Conservation (phyloP, 148 eudicot species). For the Gaultheria prostrata region DNA sequence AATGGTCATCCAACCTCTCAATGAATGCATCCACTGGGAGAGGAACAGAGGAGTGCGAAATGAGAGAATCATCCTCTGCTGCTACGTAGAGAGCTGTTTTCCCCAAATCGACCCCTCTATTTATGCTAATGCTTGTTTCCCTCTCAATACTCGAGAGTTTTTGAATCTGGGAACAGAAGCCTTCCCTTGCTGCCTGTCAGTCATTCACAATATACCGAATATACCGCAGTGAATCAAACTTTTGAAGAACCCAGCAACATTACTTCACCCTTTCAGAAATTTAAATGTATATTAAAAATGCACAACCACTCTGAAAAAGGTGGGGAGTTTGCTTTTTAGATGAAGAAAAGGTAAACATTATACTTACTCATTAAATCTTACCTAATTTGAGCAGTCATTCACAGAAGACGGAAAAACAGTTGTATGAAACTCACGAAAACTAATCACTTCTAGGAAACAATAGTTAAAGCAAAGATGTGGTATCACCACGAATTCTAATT, state of each 20-base stretch:
- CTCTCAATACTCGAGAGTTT: conserved; percentile 65
- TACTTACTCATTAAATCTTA: background rate
- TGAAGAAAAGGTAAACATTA: background rate
- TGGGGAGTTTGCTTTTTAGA: background rate
- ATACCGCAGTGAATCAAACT: background rate
- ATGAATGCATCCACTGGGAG: conserved; percentile 86
- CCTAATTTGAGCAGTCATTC: background rate
- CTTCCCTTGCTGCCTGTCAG: conserved; percentile 68
- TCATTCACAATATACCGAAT: conserved; percentile 13
- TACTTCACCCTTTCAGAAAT: conserved; percentile 4
- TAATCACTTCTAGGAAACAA: background rate
- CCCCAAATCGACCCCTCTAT: conserved; percentile 66
- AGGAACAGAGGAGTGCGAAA: conserved; percentile 88
- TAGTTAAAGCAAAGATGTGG: background rate
- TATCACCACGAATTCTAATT: background rate
- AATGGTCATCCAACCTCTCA: conserved; percentile 66
- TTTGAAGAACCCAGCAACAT: conserved; percentile 1
- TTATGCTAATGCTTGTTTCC: conserved; percentile 74
- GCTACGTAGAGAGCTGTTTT: conserved; percentile 74
- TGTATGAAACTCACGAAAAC: background rate
- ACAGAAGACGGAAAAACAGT: background rate
- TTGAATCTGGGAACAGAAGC: conserved; percentile 57
- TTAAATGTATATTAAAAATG: background rate
- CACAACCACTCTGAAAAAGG: background rate
- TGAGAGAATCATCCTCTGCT: conserved; percentile 89